Conservation (phyloP, 495 filamentous ascomycete genomes). For the Rhizodiscina lignyota region DNA sequence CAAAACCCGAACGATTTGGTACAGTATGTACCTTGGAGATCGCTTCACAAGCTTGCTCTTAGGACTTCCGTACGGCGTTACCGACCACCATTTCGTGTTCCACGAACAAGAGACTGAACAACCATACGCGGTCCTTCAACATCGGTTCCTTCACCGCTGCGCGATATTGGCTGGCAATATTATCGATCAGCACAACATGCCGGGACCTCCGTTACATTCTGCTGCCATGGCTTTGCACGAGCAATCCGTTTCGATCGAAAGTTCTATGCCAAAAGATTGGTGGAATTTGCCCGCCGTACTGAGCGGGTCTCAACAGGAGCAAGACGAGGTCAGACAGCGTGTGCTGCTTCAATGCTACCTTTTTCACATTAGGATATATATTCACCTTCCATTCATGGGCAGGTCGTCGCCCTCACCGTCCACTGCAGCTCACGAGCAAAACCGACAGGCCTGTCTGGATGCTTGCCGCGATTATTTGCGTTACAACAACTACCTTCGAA, state of each 20-base stretch:
- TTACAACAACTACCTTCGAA: conserved; percentile 28
- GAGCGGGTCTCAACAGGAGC: conserved; percentile 1
- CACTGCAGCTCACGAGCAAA: conserved; percentile 24
- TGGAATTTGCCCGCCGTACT: conserved; percentile 10
- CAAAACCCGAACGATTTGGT: conserved; percentile 31
- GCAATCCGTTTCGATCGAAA: conserved; percentile 26
- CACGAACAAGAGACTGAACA: conserved; percentile 6
- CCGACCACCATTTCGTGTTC: conserved; percentile 21
- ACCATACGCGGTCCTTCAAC: conserved; percentile 17
- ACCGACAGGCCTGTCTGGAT: conserved; percentile 26
- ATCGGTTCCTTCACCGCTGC: not conserved
- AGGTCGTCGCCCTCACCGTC: conserved; percentile 27
- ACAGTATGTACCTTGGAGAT: conserved; percentile 25
- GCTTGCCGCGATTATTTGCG: conserved; percentile 28
- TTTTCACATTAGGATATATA: conserved; percentile 26
- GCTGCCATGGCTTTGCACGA: conserved; percentile 30
- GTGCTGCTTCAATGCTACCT: conserved; percentile 29
- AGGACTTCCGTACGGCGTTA: conserved; percentile 31
- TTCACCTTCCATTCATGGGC: conserved; percentile 40
- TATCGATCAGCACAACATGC: conserved; percentile 32
- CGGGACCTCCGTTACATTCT: conserved; percentile 20
- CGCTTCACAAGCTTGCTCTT: conserved; percentile 30
- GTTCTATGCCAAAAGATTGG: conserved; percentile 21
- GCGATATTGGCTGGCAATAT: conserved; percentile 27
- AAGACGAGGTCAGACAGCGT: conserved; percentile 20